phyloP scores from a whole-genome alignment of 1,284 basidiomycete species.

The Sporisorium reilianum region DNA sequence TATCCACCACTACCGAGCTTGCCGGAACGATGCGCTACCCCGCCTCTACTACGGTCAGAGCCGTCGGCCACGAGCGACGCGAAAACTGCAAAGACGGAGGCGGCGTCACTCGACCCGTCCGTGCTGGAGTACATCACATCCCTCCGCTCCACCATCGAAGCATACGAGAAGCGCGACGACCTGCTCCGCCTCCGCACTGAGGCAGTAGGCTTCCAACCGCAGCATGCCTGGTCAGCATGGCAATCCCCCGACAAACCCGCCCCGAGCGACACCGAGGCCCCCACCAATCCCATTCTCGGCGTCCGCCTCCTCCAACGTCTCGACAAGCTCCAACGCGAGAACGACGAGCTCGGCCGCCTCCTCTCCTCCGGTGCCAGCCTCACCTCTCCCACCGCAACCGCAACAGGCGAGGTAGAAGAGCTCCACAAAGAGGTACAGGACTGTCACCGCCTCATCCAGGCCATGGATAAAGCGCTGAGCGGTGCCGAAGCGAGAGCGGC shows the following conservation, averaged over 20 bases:
- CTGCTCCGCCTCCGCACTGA: constrained; percentile 47
- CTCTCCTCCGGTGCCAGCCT: constrained; percentile 8
- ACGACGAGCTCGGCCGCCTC: constrained; percentile 46
- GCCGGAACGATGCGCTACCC: constrained; percentile 18
- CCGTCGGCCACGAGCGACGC: not conserved
- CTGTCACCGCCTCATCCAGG: constrained; percentile 34
- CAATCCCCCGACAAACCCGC: not conserved
- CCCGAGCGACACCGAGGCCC: not conserved
- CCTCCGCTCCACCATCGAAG: constrained; percentile 17
- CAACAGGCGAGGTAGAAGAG: not conserved
- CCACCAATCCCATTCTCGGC: constrained; percentile 43
- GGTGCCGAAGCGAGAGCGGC: constrained; percentile 24
- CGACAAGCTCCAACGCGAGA: constrained; percentile 42
- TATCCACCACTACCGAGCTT: constrained; percentile 35
- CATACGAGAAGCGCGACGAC: constrained; percentile 42
- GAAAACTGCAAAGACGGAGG: not conserved
- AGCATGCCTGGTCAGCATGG: constrained; percentile 39
- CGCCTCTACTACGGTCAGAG: constrained; percentile 4
- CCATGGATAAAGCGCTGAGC: constrained; percentile 32
- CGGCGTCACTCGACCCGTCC: not conserved
- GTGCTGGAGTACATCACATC: constrained; percentile 22
- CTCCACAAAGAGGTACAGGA: constrained; percentile 24
- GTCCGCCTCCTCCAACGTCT: constrained; percentile 50
- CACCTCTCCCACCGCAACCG: not conserved
- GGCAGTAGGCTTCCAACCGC: constrained; percentile 52